These are phyloP conservation scores for Trichomonas gallinae DNA, from an alignment of 208 protist species.

Conservation along the genomic window DNA sequence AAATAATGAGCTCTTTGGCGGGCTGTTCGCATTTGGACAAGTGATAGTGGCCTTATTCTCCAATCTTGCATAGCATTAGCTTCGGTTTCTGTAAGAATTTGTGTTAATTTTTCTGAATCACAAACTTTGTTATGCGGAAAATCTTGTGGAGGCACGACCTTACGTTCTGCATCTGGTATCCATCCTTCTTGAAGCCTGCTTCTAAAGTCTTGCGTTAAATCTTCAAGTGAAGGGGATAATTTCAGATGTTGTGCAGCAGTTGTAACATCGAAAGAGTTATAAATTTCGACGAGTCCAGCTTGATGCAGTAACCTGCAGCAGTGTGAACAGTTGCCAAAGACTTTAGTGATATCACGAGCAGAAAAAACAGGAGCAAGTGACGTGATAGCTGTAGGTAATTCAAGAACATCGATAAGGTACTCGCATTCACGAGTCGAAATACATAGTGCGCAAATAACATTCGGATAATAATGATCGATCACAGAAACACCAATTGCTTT, in stretches of 20 bases:
- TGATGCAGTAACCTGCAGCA: not conserved
- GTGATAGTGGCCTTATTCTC: not conserved
- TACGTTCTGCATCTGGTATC: not conserved
- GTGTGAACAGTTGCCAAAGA: not conserved
- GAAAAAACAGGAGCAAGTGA: not conserved
- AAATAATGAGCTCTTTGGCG: not conserved
- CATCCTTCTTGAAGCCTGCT: not conserved
- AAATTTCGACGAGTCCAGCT: not conserved
- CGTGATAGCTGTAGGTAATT: not conserved
- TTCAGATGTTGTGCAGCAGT: not conserved
- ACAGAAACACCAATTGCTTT: not conserved
- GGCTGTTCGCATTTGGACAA: not conserved
- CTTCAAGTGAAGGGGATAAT: not conserved
- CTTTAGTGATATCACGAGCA: not conserved
- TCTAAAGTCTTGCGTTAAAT: not conserved
- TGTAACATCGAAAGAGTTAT: not conserved
- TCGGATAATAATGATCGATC: not conserved
- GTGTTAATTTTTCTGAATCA: not conserved
- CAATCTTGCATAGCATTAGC: not conserved
- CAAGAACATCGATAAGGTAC: not conserved
- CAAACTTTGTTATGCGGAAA: not conserved
- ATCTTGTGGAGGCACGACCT: not conserved
- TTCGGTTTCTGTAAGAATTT: not conserved
- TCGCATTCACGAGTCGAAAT: not conserved
- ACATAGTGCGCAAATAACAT: not conserved